Conservation (phyloP, 108 stramenopile genomes). For the Stephanodiscus triporus region DNA sequence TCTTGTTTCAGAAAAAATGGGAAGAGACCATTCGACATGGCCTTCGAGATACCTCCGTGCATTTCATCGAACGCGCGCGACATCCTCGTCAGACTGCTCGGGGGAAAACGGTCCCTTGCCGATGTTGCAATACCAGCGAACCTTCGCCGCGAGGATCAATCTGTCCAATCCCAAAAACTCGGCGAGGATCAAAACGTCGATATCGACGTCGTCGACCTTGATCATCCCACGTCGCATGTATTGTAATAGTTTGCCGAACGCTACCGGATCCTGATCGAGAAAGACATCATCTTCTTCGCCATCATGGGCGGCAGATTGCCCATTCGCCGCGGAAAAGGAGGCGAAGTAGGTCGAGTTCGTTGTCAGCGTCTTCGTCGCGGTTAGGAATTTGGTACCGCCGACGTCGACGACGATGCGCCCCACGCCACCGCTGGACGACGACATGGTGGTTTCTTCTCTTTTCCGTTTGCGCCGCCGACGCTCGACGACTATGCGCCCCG, state of each 20-base stretch:
- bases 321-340: slow-evolving; percentile 7
- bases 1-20: slow-evolving; percentile 4
- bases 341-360: slow-evolving; percentile 20
- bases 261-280: slow-evolving; percentile 22
- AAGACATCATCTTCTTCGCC: slow-evolving; percentile 2
- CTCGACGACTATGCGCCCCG: no score
- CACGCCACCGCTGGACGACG: no score
- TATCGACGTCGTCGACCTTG: slow-evolving; percentile 7
- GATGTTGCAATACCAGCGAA: slow-evolving; percentile 12
- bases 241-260: slow-evolving; percentile 12
- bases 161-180: slow-evolving; percentile 13
- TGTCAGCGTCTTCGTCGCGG: no score
- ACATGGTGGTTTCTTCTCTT: no score
- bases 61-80: slow-evolving; percentile 2
- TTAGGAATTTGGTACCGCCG: no score
- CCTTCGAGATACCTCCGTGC: slow-evolving; percentile 5
- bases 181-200: slow-evolving; percentile 3
- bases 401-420: no score
- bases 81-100: not conserved
- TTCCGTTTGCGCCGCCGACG: no score
- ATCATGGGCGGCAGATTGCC: not conserved
- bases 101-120: not conserved
- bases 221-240: slow-evolving; percentile 24
- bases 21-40: slow-evolving; percentile 1
- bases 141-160: slow-evolving; percentile 10